Percentiles rank a stretch among this genome's conserved stretches.
phyloP scores from a whole-genome alignment of 208 protist genomes.

The Phytomonas sp. region DNA sequence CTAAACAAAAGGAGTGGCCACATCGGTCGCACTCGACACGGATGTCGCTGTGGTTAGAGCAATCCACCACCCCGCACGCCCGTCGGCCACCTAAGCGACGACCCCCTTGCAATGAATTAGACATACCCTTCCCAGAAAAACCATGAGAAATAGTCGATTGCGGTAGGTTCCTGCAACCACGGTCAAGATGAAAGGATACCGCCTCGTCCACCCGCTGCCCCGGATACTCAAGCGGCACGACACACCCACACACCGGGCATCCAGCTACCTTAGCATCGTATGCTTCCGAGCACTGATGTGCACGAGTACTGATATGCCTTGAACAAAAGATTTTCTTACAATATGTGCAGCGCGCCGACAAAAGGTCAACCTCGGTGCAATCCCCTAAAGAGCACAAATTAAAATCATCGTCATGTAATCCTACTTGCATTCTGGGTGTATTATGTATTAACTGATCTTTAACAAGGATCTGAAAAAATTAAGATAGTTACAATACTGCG shows the following conservation, averaged over 20 bases:
- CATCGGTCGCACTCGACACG: conserved; percentile 60
- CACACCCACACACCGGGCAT: conserved; percentile 42
- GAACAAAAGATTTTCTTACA: conserved; percentile 75
- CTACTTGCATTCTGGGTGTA: conserved; percentile 66
- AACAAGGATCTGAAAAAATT: conserved; percentile 7
- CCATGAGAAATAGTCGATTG: neutral
- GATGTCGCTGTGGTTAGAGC: conserved; percentile 24
- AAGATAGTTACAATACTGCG: neutral
- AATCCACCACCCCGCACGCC: conserved; percentile 38
- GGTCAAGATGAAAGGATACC: conserved; percentile 69
- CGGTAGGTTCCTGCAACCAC: conserved; percentile 34
- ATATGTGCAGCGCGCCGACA: conserved; percentile 54
- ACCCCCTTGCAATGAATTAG: conserved; percentile 7
- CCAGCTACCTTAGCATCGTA: conserved; percentile 24
- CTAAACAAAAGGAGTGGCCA: conserved; percentile 55
- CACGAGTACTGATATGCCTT: conserved; percentile 47
- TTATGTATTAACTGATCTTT: neutral
- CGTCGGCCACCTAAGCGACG: conserved; percentile 17
- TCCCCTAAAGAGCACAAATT: conserved; percentile 54
- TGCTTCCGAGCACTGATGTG: conserved; percentile 46
- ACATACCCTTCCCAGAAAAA: neutral
- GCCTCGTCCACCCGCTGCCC: conserved; percentile 54
- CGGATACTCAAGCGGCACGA: conserved; percentile 47
- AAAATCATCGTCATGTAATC: conserved; percentile 60
- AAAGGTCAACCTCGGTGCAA: conserved; percentile 65